Percentiles rank a stretch among this genome's conserved stretches.
These are phyloP conservation scores for Chlamydomonas reinhardtii DNA, from an alignment of 163 green algal genomes.

Conservation along the genomic window DNA sequence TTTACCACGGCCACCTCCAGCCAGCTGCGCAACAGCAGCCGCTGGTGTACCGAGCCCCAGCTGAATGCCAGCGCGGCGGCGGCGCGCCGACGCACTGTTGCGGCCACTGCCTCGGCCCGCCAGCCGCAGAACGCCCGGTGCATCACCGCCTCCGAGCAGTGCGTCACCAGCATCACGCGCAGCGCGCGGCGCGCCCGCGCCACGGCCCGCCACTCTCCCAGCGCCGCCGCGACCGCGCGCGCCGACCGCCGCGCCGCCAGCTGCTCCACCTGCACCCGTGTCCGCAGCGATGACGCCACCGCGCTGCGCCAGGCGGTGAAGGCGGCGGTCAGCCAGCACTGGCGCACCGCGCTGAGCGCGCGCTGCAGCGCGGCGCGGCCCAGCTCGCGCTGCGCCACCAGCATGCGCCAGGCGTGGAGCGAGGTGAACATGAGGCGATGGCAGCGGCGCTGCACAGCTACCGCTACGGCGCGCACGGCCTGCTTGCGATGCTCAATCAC, in stretches of 20 bases:
- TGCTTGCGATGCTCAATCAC: constrained; percentile 8
- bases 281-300: neutral
- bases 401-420: constrained; percentile 7
- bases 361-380: constrained; percentile 13
- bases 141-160: neutral
- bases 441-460: neutral
- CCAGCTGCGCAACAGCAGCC: neutral
- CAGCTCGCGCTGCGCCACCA: neutral
- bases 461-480: neutral
- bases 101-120: too few species aligned
- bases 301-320: constrained; percentile 17
- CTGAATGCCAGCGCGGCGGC: neutral
- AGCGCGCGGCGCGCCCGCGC: neutral
- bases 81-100: too few species aligned
- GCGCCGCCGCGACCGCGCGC: neutral
- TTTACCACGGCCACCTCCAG: too few species aligned
- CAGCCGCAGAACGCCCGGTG: neutral
- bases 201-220: neutral
- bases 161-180: neutral
- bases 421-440: neutral
- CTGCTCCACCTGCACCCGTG: constrained; percentile 4
- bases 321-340: neutral
- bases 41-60: neutral
- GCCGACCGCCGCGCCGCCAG: neutral
- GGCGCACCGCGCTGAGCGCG: neutral